Base-by-base conservation (phyloP, 1,284 basidiomycete genomes). In the Pisolithus thermaeus region DNA sequence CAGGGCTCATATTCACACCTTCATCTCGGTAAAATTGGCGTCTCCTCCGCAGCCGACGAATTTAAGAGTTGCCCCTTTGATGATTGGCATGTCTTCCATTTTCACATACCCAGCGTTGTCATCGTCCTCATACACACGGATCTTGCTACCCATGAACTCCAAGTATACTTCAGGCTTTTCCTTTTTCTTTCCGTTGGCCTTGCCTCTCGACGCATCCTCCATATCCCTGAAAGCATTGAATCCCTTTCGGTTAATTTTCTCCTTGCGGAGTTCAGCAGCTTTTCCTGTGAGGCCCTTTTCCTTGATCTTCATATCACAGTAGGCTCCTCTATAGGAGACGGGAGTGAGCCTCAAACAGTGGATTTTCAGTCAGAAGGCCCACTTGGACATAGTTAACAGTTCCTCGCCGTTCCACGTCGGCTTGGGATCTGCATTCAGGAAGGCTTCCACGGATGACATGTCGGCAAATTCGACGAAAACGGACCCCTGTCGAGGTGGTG, bases 221-320 rank as follows among this genome's bases (percentile, higher is more conserved):
- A 88, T 85, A 64, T 92, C 88, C 56, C 78, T 80, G 79, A 97
- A 98, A 2, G 94, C 95, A 68, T 97, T 92, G 75, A 95, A 96
- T 27, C 80, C 81, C 30, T 76, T 75, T 30, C 75, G 73, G 46
- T 72, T 70, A 46, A 80, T 75, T 35, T 71, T 67, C 36, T 83
- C 78, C 54, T 78, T 78, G 56, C 79, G 77, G 57, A 76, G 68
- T 43, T 72, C 71, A 23, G 81, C 84, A 27, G 76, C 80, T 66
- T 81, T 85, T 53, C 83, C 87, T 38, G 73, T 84, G 38, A 90
- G 74, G 8, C 93, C 93, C 72, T 97, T 97, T 73, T 97, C 95
- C 71, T 92, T 89, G 72, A 95, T 91, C 74, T 98, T 99, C 92
- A 95, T 96, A 59, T 92, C 83, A 63, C 93, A 92, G 70, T 98